Evolutionary conservation across 2,329 filamentous ascomycete species (phyloP).

Genomic region (Aspergillus novoparasiticus): DNA sequence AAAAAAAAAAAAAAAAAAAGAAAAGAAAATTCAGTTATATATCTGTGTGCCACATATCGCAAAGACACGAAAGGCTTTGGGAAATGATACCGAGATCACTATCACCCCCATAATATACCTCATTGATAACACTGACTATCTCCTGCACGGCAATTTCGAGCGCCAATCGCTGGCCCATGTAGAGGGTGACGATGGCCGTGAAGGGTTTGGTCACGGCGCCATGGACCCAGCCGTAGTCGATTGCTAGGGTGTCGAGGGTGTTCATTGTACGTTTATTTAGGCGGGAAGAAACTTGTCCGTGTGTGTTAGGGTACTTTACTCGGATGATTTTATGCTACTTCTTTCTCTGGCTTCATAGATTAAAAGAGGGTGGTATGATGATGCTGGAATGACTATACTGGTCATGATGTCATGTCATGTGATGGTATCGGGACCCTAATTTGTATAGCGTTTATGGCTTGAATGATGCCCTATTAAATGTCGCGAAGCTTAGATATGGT

Average conservation of each 20-base stretch:
- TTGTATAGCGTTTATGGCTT: background rate
- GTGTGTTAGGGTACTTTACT: no score
- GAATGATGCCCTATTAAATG: background rate
- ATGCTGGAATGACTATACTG: background rate
- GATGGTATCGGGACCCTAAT: background rate
- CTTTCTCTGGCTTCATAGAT: background rate
- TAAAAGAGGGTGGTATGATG: background rate
- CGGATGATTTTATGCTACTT: background rate
- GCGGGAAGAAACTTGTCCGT: background rate
- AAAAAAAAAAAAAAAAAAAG: no score
- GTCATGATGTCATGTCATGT: constrained; percentile 14
- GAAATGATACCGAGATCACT: constrained; percentile 7
- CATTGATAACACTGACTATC: constrained; percentile 13
- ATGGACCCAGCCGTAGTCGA: constrained; percentile 12
- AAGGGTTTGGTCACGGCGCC: constrained; percentile 15
- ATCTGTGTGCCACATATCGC: background rate
- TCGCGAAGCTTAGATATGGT: no score
- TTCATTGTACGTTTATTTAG: constrained; percentile 1
- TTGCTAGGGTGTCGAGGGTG: constrained; percentile 14
- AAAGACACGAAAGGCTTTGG: background rate
- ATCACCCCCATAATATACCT: constrained; percentile 8
- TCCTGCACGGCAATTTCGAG: constrained; percentile 9
- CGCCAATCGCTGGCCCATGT: constrained; percentile 11
- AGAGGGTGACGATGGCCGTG: constrained; percentile 13
- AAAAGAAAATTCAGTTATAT: no score